Evolutionary conservation across 768 basidiomycete species (phyloP).

Genomic region (Tylopilus balloui): DNA sequence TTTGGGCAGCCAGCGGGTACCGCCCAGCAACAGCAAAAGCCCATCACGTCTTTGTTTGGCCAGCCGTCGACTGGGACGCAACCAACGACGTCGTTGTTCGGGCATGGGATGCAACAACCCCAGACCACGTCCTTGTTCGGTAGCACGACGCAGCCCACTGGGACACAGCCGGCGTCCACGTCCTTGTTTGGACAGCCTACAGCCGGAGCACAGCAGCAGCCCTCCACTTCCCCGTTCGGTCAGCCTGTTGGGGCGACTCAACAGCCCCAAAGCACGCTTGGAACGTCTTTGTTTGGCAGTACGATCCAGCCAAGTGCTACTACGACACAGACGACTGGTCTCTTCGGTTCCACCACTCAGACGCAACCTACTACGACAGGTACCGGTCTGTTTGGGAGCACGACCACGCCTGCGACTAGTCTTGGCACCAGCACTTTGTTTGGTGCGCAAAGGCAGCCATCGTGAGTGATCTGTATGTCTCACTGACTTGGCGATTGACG

Average conservation of each 20-base stretch:
- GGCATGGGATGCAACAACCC: constrained; percentile 24
- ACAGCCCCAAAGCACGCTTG: constrained; percentile 28
- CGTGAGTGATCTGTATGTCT: constrained; percentile 18
- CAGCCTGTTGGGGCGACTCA: constrained; percentile 25
- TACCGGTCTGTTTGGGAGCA: constrained; percentile 28
- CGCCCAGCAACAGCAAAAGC: constrained; percentile 26
- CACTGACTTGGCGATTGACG: background rate
- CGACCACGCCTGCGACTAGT: constrained; percentile 3
- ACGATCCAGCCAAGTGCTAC: constrained; percentile 15
- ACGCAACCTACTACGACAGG: constrained; percentile 15
- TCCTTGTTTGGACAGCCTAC: constrained; percentile 30
- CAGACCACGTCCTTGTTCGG: constrained; percentile 30
- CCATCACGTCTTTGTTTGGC: constrained; percentile 30
- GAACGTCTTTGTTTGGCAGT: constrained; percentile 30
- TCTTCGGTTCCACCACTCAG: constrained; percentile 20
- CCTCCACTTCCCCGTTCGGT: constrained; percentile 35
- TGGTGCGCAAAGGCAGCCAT: constrained; percentile 31
- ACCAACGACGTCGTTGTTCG: constrained; percentile 19
- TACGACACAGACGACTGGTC: constrained; percentile 11
- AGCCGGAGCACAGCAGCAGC: constrained; percentile 33
- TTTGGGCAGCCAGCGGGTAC: constrained; percentile 36
- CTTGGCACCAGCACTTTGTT: constrained; percentile 26
- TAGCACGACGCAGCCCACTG: constrained; percentile 9
- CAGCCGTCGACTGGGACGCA: constrained; percentile 17
- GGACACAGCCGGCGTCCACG: constrained; percentile 11